Conservation (phyloP, 768 basidiomycete genomes). For the Gymnopilus dilepis region DNA sequence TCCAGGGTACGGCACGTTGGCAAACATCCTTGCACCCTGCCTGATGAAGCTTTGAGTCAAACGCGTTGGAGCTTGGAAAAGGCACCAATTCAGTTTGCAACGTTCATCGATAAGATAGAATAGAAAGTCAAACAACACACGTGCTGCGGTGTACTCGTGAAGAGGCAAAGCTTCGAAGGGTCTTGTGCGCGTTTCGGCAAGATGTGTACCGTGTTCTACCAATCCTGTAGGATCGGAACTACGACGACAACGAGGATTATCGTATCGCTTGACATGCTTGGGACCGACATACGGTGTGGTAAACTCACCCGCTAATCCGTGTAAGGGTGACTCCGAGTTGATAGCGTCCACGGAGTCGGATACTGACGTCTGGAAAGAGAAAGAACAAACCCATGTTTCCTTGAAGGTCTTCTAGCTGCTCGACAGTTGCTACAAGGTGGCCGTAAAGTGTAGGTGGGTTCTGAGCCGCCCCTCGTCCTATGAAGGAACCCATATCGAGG, state of each 20-base stretch:
- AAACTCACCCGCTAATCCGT: constrained; percentile 72
- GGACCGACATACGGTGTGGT: not conserved
- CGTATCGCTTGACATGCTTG: not conserved
- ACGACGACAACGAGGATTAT: constrained; percentile 20
- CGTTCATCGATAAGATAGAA: constrained; percentile 8
- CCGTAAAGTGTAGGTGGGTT: constrained; percentile 78
- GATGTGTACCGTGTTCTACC: constrained; percentile 63
- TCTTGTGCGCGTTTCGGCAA: constrained; percentile 75
- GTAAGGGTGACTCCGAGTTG: constrained; percentile 76
- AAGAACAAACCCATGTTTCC: constrained; percentile 87
- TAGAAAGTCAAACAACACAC: constrained; percentile 51
- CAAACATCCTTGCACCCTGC: constrained; percentile 58
- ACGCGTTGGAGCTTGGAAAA: constrained; percentile 46
- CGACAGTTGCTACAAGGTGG: constrained; percentile 81
- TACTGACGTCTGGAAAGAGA: constrained; percentile 89
- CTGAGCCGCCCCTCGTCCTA: constrained; percentile 51
- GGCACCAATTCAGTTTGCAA: constrained; percentile 21
- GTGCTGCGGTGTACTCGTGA: constrained; percentile 75
- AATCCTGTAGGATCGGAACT: constrained; percentile 55
- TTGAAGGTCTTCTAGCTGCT: constrained; percentile 79
- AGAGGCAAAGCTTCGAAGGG: constrained; percentile 81
- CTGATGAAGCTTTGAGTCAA: constrained; percentile 58
- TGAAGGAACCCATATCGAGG: constrained; percentile 68
- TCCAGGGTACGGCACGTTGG: constrained; percentile 29
- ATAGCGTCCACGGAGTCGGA: constrained; percentile 78